Evolutionary conservation across 164 flowering plant species (phyloP).

Genomic region (Nymphaea thermarum): DNA sequence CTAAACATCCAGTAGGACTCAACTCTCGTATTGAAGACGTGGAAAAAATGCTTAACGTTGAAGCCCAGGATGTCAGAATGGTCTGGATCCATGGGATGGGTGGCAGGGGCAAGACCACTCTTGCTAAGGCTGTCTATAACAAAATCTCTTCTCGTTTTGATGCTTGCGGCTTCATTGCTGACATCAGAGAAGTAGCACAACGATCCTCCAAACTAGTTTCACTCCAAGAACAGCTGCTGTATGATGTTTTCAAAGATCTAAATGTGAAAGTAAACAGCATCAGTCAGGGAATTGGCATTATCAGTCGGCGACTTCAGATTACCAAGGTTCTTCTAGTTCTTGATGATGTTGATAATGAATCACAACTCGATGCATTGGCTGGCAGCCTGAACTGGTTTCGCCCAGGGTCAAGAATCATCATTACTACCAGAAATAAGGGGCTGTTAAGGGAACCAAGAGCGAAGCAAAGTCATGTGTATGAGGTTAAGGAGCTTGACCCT

Average conservation of each 20-base stretch:
- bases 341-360: not conserved
- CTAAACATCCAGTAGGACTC: conserved; percentile 1
- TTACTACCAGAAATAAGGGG: not conserved
- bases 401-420: not conserved
- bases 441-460: not conserved
- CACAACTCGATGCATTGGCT: not conserved
- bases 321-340: not conserved
- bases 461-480: not conserved
- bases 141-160: not conserved
- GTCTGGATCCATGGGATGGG: conserved; percentile 1
- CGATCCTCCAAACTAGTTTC: not conserved
- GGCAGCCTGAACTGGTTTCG: not conserved
- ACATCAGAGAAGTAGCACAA: not conserved
- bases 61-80: not conserved
- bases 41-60: not conserved
- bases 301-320: not conserved
- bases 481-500: not conserved
- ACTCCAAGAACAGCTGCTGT: not conserved
- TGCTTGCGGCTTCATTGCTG: not conserved
- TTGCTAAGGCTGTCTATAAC: conserved; percentile 2
- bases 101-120: conserved; percentile 3
- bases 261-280: not conserved
- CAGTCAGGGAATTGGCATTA: not conserved
- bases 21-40: not conserved
- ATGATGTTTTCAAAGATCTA: not conserved